Conservation (phyloP, 768 basidiomycete species). For the Hygrocybe punicea region DNA sequence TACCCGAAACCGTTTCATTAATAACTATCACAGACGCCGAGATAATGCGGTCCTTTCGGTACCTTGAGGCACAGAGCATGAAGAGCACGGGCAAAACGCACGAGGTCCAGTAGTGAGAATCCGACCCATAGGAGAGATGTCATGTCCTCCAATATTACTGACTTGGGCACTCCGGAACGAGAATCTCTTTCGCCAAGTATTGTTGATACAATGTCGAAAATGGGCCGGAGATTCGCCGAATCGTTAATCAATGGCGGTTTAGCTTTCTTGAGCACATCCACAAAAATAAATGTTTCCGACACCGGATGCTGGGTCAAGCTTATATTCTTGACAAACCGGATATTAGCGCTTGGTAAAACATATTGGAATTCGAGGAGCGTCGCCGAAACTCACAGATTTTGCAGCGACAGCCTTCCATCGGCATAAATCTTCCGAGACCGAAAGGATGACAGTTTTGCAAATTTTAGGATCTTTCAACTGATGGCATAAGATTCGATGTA, state of each 20-base stretch:
- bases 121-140: conserved; percentile 72
- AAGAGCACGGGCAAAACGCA: conserved; percentile 59
- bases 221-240: conserved; percentile 27
- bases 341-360: background rate
- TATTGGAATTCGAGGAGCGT: background rate
- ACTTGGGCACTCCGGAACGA: conserved; percentile 14
- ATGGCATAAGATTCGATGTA: conserved; percentile 51
- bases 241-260: conserved; percentile 24
- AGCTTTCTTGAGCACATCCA: conserved; percentile 49
- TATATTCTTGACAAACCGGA: conserved; percentile 31
- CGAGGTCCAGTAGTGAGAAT: conserved; percentile 46
- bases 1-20: conserved; percentile 23
- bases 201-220: conserved; percentile 37
- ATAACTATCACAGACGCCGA: background rate
- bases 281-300: conserved; percentile 45
- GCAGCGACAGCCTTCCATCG: conserved; percentile 63
- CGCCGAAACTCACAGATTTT: conserved; percentile 52
- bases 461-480: conserved; percentile 48
- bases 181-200: conserved; percentile 17
- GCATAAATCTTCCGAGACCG: conserved; percentile 52
- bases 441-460: conserved; percentile 47
- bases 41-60: background rate
- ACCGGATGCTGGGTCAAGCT: conserved; percentile 37
- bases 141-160: conserved; percentile 72
- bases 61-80: conserved; percentile 56